phyloP scores from a whole-genome alignment of 139 green algal genomes.

The Tetradesmus lagerheimii region DNA sequence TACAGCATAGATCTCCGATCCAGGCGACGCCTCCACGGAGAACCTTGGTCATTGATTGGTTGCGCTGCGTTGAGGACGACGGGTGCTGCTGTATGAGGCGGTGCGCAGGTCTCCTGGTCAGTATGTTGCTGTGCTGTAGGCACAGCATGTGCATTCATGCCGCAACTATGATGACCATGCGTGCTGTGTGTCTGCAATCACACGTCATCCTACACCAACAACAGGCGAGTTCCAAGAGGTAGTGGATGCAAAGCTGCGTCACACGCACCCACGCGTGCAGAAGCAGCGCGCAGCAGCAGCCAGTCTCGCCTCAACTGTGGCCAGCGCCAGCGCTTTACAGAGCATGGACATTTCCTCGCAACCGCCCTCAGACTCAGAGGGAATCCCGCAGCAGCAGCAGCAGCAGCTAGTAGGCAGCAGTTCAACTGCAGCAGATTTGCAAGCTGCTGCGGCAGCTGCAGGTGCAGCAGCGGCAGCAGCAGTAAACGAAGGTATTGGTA shows the following conservation, averaged over 20 bases:
- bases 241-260: constrained; percentile 17
- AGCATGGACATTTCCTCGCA: neutral
- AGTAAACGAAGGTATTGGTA: neutral
- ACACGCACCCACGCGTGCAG: neutral
- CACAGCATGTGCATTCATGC: no score
- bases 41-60: no score
- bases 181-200: no score
- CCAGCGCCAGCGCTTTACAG: neutral
- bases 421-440: neutral
- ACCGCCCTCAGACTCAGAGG: neutral
- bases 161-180: no score
- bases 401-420: neutral
- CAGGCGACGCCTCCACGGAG: no score
- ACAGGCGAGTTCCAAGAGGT: constrained; percentile 49
- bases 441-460: neutral
- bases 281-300: constrained; percentile 16
- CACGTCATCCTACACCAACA: no score
- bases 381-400: neutral
- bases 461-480: constrained; percentile 9
- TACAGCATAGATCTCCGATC: neutral
- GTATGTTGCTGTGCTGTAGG: no score
- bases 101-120: no score
- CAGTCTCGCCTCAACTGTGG: constrained; percentile 11
- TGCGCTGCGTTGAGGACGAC: no score
- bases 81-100: no score